Conservation (phyloP, 2,329 filamentous ascomycete genomes). For the Clathrospora elynae region DNA sequence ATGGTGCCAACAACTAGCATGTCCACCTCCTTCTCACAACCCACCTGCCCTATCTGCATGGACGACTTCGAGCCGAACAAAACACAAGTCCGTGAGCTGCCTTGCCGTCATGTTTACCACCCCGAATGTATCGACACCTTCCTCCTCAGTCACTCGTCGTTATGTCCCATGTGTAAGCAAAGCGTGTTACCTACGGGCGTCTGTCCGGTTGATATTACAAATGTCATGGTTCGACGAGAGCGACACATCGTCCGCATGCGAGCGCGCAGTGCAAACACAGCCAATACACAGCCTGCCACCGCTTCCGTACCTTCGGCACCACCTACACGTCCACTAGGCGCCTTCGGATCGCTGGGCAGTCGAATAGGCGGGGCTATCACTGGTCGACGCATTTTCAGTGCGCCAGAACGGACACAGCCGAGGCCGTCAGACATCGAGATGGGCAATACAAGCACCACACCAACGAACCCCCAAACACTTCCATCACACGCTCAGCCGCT, state of each 20-base stretch:
- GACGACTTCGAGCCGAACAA: conserved; percentile 73
- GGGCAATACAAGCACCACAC: conserved; percentile 15
- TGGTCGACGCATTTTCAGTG: conserved; percentile 42
- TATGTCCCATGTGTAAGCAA: conserved; percentile 90
- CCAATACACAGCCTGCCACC: conserved; percentile 7
- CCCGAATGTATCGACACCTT: conserved; percentile 89
- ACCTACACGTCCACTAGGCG: conserved; percentile 12
- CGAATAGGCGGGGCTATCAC: conserved; percentile 30
- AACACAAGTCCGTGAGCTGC: conserved; percentile 80
- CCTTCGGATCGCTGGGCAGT: conserved; percentile 32
- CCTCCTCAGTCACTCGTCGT: conserved; percentile 74
- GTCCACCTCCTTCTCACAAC: conserved; percentile 64
- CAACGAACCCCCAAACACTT: not conserved
- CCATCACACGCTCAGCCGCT: not conserved
- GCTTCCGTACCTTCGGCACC: conserved; percentile 3
- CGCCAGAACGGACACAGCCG: conserved; percentile 28
- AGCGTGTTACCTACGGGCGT: conserved; percentile 73
- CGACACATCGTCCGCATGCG: conserved; percentile 68
- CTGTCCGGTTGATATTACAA: conserved; percentile 62
- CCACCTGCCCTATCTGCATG: conserved; percentile 87
- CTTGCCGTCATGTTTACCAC: conserved; percentile 93
- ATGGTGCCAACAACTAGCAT: conserved; percentile 11
- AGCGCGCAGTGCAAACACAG: conserved; percentile 48
- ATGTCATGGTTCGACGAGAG: conserved; percentile 84
- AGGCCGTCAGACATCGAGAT: conserved; percentile 41